Evolutionary conservation across 2,329 filamentous ascomycete genomes (phyloP), one percentile per base, ranked within the genome.

Genomic region (Aureobasidium uvarum): DNA sequence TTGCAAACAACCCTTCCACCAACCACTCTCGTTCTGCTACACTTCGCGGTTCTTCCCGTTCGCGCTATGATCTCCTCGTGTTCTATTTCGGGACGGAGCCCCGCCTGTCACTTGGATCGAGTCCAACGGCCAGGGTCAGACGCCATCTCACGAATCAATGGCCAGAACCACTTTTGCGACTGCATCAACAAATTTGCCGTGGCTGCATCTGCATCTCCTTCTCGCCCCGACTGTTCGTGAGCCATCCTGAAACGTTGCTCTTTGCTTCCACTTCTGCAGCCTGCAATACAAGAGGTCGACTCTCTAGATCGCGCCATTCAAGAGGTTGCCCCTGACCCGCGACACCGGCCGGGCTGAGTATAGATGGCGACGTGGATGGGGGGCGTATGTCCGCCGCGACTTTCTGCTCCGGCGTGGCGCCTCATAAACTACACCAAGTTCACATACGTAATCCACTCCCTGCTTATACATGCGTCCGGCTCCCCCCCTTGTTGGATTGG

Each of bases 401-500:
- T 50, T 62, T 50, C 45, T 38, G 33, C 45, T 62, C 45, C 58
- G 45, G 20, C 20, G 45, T 62, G 58, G 58, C 58, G 58, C 45
- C 16, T 62, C 45, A 60, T 39, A 62, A 28, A 62, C 45, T 20
- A 31, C 33, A 62, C 45, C 43, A 25, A 50, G 33, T 38, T 20
- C 33, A 50, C 33, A 50, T 33, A 62, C 58, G 58, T 62, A 62
- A 62, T 46, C 20, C 38, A 50, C 58, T 39, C 58, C 58, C 58
- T 62, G 45, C 58, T 62, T 62, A 62, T 62, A 62, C 58, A 50
- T 48, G 45, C 58, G 23, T 39, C 58, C 58, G 43, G 58, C 43
- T 59, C 55, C 55, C 55, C 55, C 55, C 28, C 28, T 59, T 45
- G 36, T 58, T 6, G 41, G 2, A 50, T 16, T 46, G 20, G 20